Conservation (phyloP, 2,329 filamentous ascomycete genomes). For the Bipolaris bicolor region DNA sequence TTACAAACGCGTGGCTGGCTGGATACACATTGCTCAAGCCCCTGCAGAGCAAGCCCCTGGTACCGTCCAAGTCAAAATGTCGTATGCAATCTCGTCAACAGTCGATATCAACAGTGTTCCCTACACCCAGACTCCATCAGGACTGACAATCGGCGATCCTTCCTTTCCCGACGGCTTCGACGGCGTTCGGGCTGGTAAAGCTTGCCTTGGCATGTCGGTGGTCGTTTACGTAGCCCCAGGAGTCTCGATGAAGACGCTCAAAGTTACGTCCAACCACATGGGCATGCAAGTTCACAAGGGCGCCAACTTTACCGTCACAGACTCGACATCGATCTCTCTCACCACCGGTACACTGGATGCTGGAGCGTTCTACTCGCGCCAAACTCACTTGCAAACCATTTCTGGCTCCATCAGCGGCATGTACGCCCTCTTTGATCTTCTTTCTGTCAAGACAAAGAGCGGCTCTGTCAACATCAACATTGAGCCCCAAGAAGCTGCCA, state of each 20-base stretch:
- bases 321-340: slow-evolving; percentile 40
- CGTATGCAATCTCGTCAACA: slow-evolving; percentile 46
- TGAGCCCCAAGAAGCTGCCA: slow-evolving; percentile 44
- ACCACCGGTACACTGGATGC: slow-evolving; percentile 46
- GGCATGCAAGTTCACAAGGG: slow-evolving; percentile 47
- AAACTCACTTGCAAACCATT: slow-evolving; percentile 49
- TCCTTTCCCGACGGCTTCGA: slow-evolving; percentile 33
- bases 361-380: slow-evolving; percentile 44
- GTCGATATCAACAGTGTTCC: slow-evolving; percentile 41
- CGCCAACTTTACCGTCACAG: slow-evolving; percentile 41
- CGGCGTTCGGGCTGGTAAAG: slow-evolving; percentile 27
- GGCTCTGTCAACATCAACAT: slow-evolving; percentile 52
- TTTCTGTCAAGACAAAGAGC: slow-evolving; percentile 50
- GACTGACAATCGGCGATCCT: slow-evolving; percentile 38
- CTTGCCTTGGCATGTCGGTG: slow-evolving; percentile 49
- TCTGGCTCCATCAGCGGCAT: slow-evolving; percentile 52
- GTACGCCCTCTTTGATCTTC: slow-evolving; percentile 50
- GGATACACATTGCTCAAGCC: slow-evolving; percentile 47
- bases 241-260: slow-evolving; percentile 42
- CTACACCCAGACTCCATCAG: slow-evolving; percentile 29
- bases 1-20: slow-evolving; percentile 48
- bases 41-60: slow-evolving; percentile 42
- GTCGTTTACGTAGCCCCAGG: slow-evolving; percentile 47
- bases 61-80: slow-evolving; percentile 46
- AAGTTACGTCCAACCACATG: slow-evolving; percentile 46